These are phyloP conservation scores for Krasilnikovozyma curviuscula DNA, from an alignment of 768 basidiomycete species.

Conservation along the genomic window DNA sequence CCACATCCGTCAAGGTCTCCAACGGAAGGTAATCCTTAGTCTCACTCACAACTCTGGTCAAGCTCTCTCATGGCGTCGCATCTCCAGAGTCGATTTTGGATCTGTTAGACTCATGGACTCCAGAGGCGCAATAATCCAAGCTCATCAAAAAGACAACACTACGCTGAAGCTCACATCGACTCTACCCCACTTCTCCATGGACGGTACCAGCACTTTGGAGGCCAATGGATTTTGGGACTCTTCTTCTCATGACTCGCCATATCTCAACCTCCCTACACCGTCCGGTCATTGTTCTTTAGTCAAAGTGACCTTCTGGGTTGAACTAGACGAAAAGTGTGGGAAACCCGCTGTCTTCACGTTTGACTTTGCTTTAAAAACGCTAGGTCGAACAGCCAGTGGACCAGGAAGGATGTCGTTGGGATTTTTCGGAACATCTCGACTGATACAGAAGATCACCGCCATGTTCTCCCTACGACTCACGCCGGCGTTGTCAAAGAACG, in stretches of 20 bases:
- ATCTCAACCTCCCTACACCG: slow-evolving; percentile 70
- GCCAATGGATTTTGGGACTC: slow-evolving; percentile 72
- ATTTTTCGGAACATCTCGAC: slow-evolving; percentile 58
- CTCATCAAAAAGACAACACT: slow-evolving; percentile 27
- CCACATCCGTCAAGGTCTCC: slow-evolving; percentile 78
- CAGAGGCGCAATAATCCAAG: slow-evolving; percentile 38
- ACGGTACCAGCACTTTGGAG: background rate
- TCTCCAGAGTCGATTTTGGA: slow-evolving; percentile 56
- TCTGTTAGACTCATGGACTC: slow-evolving; percentile 68
- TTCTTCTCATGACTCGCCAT: slow-evolving; percentile 62
- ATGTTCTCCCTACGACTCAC: slow-evolving; percentile 64
- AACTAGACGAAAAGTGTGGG: slow-evolving; percentile 59
- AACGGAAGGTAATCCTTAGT: slow-evolving; percentile 56
- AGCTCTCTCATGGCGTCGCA: slow-evolving; percentile 68
- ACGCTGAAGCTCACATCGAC: background rate
- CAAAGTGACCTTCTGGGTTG: slow-evolving; percentile 56
- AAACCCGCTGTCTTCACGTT: slow-evolving; percentile 75
- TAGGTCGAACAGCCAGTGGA: slow-evolving; percentile 54
- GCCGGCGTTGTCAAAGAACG: slow-evolving; percentile 66
- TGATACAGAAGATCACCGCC: slow-evolving; percentile 58
- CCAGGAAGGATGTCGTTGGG: slow-evolving; percentile 58
- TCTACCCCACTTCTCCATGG: slow-evolving; percentile 21
- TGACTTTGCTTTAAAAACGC: slow-evolving; percentile 69
- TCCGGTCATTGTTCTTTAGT: slow-evolving; percentile 59
- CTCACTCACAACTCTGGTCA: slow-evolving; percentile 74